phyloP scores from a whole-genome alignment of 2,329 filamentous ascomycete genomes.

The Alternaria gaisen region DNA sequence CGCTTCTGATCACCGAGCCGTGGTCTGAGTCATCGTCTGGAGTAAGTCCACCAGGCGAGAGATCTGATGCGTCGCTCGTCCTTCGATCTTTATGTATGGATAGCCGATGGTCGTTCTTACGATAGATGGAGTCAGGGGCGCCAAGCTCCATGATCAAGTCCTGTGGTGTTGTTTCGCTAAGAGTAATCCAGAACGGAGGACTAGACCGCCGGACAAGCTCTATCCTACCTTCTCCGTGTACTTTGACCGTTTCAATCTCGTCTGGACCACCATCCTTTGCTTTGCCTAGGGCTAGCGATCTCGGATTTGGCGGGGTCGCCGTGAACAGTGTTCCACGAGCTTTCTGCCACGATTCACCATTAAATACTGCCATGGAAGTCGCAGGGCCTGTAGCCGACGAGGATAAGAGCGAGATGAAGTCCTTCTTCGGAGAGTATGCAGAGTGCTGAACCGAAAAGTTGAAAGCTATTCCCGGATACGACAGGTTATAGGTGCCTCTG shows the following conservation, averaged over 20 bases:
- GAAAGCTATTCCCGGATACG: slow-evolving; percentile 93
- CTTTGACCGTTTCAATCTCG: slow-evolving; percentile 81
- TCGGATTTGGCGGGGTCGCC: slow-evolving; percentile 75
- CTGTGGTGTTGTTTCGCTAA: slow-evolving; percentile 90
- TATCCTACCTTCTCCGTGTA: slow-evolving; percentile 80
- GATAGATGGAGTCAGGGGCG: slow-evolving; percentile 91
- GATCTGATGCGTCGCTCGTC: slow-evolving; percentile 48
- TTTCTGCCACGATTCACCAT: slow-evolving; percentile 89
- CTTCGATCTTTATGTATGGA: slow-evolving; percentile 73
- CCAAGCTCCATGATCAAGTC: slow-evolving; percentile 90
- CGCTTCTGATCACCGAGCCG: slow-evolving; percentile 44
- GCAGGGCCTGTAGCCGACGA: slow-evolving; percentile 79
- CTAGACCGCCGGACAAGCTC: slow-evolving; percentile 78
- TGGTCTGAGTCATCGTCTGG: slow-evolving; percentile 48
- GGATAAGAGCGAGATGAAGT: slow-evolving; percentile 87
- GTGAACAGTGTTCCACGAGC: slow-evolving; percentile 80
- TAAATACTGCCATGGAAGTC: slow-evolving; percentile 88
- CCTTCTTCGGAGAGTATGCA: slow-evolving; percentile 76
- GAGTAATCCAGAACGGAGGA: slow-evolving; percentile 72
- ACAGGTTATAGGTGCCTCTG: slow-evolving; percentile 84
- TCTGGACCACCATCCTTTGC: slow-evolving; percentile 83
- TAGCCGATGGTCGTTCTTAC: slow-evolving; percentile 87
- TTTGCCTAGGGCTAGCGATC: slow-evolving; percentile 71
- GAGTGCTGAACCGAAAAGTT: slow-evolving; percentile 81
- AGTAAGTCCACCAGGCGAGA: slow-evolving; percentile 38